Base-by-base conservation (phyloP, 2,329 filamentous ascomycete species). In the Fusarium nanum region DNA sequence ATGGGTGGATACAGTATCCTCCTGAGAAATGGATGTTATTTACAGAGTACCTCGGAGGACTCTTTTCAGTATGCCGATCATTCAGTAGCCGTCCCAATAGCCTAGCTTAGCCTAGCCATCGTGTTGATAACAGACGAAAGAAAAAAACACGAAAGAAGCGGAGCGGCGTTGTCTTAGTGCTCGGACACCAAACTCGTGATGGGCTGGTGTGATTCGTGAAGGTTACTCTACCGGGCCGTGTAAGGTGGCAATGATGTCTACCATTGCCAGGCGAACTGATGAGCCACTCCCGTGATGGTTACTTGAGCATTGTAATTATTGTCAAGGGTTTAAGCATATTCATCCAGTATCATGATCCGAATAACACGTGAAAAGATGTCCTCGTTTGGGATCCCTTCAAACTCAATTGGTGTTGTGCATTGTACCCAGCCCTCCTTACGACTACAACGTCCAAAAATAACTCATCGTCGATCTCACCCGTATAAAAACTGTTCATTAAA, bases 401-500 rank as follows among this genome's bases (percentile, higher is more conserved):
- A 27, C 34, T 37, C 34, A 37, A 37, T 37, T 37, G 34, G 34
- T 37, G 34, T 7, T 37, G 34, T n/a, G 34, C 34, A 37, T 37
- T 7, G 6, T 11, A 6, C 34, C 34, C 34, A 37, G 18, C 34
- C 34, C 18, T 37, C 10, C 11, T 25, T 22, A 27, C 20, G 9
- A 44, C 41, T 44, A 27, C 44, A 18, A 47, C 18, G 32, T 55
- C 41, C 59, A 61, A 67, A 61, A 67, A 67, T 66, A 66, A 49
- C 44, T 60, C 55, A 67, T 67, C 40, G 55, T 46, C 63, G 48
- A 66, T 66, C 55, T 44, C 11, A 7, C 22, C 32, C n/a, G 18
- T 52, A 41, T 41, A 18, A 20, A 52, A 25, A 20, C 45, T 25
- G 22, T 47, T 28, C 41, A 20, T n/a, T 28, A 28, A 14, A 20